phyloP scores from a whole-genome alignment of 352 stramenopile species.

The Pythium dissotocum region DNA sequence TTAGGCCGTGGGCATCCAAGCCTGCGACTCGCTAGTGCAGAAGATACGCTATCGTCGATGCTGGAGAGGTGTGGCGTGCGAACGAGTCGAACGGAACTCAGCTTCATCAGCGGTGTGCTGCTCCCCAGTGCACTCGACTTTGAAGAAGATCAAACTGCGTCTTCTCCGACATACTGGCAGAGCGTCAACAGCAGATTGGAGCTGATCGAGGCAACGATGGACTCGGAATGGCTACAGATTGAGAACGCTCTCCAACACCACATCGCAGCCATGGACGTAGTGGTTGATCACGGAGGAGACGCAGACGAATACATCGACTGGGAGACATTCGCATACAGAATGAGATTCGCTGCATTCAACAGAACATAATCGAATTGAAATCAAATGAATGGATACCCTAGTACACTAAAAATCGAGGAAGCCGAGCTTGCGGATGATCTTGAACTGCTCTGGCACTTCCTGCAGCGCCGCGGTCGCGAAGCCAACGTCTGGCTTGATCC shows the following conservation, averaged over 20 bases:
- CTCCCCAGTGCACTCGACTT: neutral
- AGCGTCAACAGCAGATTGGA: neutral
- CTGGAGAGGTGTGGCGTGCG: constrained; percentile 3
- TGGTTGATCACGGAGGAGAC: neutral
- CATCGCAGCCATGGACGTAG: neutral
- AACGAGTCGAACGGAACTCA: constrained; percentile 17
- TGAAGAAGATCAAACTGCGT: neutral
- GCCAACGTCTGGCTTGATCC: constrained; percentile 49
- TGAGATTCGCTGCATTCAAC: constrained; percentile 12
- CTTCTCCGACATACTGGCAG: neutral
- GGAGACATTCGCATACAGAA: constrained; percentile 23
- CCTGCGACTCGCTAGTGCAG: neutral
- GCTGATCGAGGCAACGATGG: constrained; percentile 8
- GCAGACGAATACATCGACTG: constrained; percentile 20
- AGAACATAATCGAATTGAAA: neutral
- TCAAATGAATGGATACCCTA: no score
- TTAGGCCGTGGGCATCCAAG: neutral
- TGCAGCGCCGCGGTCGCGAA: constrained; percentile 71
- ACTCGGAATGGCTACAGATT: constrained; percentile 19
- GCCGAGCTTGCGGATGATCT: constrained; percentile 46
- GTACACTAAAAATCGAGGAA: constrained; percentile 30
- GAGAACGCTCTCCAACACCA: constrained; percentile 17
- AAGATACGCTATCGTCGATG: neutral
- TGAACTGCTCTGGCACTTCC: constrained; percentile 68
- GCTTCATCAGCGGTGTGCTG: constrained; percentile 4